These are phyloP conservation scores for Gymnopus androsaceus DNA, from an alignment of 1,284 basidiomycete genomes.

Conservation along the genomic window DNA sequence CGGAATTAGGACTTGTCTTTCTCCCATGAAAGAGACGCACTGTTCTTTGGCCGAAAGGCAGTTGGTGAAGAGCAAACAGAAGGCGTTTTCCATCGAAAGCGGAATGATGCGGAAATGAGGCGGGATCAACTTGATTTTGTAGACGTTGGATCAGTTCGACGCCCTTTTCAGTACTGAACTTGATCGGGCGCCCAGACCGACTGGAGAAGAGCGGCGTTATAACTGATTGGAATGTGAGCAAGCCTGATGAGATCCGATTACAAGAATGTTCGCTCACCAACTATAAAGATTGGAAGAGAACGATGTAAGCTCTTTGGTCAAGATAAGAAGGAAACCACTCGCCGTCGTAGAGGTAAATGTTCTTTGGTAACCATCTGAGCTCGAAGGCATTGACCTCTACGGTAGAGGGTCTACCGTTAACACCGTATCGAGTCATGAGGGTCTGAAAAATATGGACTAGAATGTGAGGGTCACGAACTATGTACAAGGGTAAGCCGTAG, in stretches of 20 bases:
- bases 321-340: background rate
- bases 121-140: constrained; percentile 24
- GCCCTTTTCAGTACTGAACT: constrained; percentile 26
- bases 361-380: background rate
- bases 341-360: constrained; percentile 13
- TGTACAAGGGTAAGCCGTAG: too few species aligned
- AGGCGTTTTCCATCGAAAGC: too few species aligned
- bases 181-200: constrained; percentile 9
- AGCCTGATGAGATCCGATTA: background rate
- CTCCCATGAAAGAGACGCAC: too few species aligned
- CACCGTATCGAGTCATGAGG: constrained; percentile 5
- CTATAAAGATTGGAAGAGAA: background rate
- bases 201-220: constrained; percentile 7
- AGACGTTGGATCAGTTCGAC: constrained; percentile 30
- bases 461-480: too few species aligned
- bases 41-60: too few species aligned
- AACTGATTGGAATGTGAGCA: constrained; percentile 16
- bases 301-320: background rate
- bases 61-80: background rate
- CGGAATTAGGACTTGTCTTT: too few species aligned
- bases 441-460: too few species aligned
- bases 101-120: constrained; percentile 24
- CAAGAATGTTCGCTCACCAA: constrained; percentile 13
- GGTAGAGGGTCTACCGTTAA: background rate
- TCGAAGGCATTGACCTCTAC: constrained; percentile 6